Conservation (phyloP, 2,329 filamentous ascomycete species). For the Phialocephala sp. region DNA sequence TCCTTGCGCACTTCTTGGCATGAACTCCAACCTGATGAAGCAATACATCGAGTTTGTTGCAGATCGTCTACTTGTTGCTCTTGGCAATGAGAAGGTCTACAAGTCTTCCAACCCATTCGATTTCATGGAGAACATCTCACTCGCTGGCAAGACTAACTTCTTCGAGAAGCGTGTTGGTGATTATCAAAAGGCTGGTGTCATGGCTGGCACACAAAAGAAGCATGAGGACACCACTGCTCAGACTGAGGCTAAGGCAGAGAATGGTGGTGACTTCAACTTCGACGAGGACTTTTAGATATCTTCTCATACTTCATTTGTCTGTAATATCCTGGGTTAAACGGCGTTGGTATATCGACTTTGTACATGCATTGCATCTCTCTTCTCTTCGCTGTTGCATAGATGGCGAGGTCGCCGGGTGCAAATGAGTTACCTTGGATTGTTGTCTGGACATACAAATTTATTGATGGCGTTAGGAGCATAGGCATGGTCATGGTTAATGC, state of each 20-base stretch:
- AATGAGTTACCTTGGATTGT: conserved; percentile 29
- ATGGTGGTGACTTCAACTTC: conserved; percentile 84
- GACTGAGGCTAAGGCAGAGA: conserved; percentile 59
- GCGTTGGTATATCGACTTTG: conserved; percentile 31
- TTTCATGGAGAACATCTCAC: conserved; percentile 99
- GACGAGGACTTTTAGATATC: conserved; percentile 90
- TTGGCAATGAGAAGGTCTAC: conserved; percentile 95
- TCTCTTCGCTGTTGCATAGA: conserved; percentile 39
- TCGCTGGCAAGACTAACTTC: conserved; percentile 99
- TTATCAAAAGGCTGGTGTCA: conserved; percentile 99
- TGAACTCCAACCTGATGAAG: conserved; percentile 98
- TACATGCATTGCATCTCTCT: conserved; percentile 35
- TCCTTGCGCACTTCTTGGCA: conserved; percentile 90
- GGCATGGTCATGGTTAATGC: conserved; percentile 27
- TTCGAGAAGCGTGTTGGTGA: conserved; percentile 99
- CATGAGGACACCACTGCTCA: conserved; percentile 52
- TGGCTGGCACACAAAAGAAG: conserved; percentile 88
- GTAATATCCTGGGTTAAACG: conserved; percentile 25
- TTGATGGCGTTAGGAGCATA: conserved; percentile 38
- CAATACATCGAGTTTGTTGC: conserved; percentile 99
- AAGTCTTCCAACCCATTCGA: conserved; percentile 95
- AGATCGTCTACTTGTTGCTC: conserved; percentile 88
- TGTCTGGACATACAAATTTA: conserved; percentile 29
- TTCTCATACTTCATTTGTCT: conserved; percentile 22
- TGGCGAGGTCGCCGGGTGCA: conserved; percentile 39